phyloP scores from a whole-genome alignment of 495 filamentous ascomycete genomes.

The Penicillium robsamsonii region DNA sequence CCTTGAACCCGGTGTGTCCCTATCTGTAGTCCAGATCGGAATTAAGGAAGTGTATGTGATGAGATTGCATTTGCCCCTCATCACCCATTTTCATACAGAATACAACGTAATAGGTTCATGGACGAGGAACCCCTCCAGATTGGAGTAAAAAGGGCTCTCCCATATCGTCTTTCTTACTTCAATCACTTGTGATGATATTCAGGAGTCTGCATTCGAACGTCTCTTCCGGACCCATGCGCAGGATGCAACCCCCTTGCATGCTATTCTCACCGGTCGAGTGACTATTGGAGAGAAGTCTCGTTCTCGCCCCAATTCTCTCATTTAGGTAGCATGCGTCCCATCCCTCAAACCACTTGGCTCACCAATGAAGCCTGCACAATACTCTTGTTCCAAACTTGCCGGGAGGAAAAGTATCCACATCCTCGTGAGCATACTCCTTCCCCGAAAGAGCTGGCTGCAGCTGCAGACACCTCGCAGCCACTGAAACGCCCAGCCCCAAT shows the following conservation, averaged over 20 bases:
- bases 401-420: background rate
- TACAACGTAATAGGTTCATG: background rate
- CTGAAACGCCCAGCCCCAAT: background rate
- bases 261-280: constrained; percentile 5
- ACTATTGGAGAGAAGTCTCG: constrained; percentile 9
- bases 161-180: background rate
- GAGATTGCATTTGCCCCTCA: constrained; percentile 19
- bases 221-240: constrained; percentile 16
- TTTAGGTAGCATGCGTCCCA: constrained; percentile 4
- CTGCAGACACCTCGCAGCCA: background rate
- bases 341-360: background rate
- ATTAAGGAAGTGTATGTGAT: constrained; percentile 17
- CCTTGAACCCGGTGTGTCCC: constrained; percentile 14
- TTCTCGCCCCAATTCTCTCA: constrained; percentile 1
- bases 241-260: constrained; percentile 24
- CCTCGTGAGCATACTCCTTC: constrained; percentile 12
- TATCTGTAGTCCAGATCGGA: constrained; percentile 29
- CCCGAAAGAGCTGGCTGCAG: background rate
- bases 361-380: constrained; percentile 3
- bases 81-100: constrained; percentile 12
- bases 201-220: constrained; percentile 7
- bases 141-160: background rate
- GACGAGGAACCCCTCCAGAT: background rate
- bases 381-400: constrained; percentile 3
- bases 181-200: constrained; percentile 1